Evolutionary conservation across 768 basidiomycete genomes (phyloP).

Genomic region (Sarcodon aspratus): DNA sequence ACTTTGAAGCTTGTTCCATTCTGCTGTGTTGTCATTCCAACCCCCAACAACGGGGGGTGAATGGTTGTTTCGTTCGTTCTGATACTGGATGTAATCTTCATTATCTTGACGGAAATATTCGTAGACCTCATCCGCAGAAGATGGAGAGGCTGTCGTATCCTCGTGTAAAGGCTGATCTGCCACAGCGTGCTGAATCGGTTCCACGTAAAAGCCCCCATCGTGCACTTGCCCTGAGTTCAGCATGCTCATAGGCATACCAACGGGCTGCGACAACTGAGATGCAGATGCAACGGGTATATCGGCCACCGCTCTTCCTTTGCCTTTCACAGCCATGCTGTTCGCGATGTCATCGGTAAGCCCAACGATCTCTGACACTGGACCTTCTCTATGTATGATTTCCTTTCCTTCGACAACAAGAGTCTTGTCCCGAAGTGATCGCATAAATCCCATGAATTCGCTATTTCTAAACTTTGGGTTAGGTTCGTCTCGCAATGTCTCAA

Average conservation of each 20-base stretch:
- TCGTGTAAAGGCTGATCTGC: neutral
- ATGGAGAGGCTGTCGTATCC: neutral
- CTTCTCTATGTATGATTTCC: slow-evolving; percentile 27
- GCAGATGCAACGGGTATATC: neutral
- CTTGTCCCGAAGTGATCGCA: slow-evolving; percentile 76
- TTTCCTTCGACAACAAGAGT: slow-evolving; percentile 72
- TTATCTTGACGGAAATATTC: slow-evolving; percentile 22
- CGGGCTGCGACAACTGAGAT: neutral
- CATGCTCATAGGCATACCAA: neutral
- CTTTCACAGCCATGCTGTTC: slow-evolving; percentile 37
- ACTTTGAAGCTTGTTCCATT: slow-evolving; percentile 60
- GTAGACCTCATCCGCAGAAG: slow-evolving; percentile 1
- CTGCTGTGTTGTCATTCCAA: slow-evolving; percentile 10
- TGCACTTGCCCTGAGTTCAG: neutral
- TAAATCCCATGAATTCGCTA: slow-evolving; percentile 75
- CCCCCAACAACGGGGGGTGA: slow-evolving; percentile 1
- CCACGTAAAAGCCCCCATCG: neutral
- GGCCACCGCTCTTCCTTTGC: slow-evolving; percentile 38
- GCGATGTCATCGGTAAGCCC: slow-evolving; percentile 12
- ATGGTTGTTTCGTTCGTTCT: neutral
- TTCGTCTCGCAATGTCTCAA: slow-evolving; percentile 66
- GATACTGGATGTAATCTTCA: slow-evolving; percentile 19
- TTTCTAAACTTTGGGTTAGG: slow-evolving; percentile 78
- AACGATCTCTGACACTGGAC: slow-evolving; percentile 31
- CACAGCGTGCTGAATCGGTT: no score